These are phyloP conservation scores for Cyclostephanos invisitatus DNA, from an alignment of 108 stramenopile genomes.

Conservation along the genomic window DNA sequence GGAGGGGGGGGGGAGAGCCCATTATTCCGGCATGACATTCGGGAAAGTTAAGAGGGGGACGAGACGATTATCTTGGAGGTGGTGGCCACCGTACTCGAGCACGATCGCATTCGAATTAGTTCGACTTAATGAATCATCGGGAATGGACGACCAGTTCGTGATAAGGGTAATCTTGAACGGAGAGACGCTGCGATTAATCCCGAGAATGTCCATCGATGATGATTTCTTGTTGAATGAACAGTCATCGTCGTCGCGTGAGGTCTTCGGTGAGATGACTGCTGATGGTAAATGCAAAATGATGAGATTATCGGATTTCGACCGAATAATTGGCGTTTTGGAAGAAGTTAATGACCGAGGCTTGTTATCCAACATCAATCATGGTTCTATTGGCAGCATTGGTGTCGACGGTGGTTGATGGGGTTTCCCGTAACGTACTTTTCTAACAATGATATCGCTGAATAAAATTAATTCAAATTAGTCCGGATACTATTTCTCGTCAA, in stretches of 20 bases:
- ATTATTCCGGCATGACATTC: conserved; percentile 13
- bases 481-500: neutral
- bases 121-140: conserved; percentile 8
- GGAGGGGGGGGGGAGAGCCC: conserved; percentile 14
- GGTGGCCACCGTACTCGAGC: conserved; percentile 52
- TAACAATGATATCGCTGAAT: neutral
- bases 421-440: neutral
- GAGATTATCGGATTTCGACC: conserved; percentile 39
- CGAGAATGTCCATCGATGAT: conserved; percentile 29
- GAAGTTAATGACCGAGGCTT: conserved; percentile 14
- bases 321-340: conserved; percentile 40
- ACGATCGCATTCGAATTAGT: conserved; percentile 54
- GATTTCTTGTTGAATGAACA: conserved; percentile 42
- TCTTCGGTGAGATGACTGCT: conserved; percentile 25
- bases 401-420: conserved; percentile 34
- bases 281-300: conserved; percentile 35
- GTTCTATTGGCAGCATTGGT: conserved; percentile 19
- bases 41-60: conserved; percentile 12
- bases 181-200: conserved; percentile 38
- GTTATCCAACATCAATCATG: neutral
- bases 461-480: neutral
- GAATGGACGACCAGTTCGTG: conserved; percentile 25
- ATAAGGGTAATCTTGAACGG: conserved; percentile 55
- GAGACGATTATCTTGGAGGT: conserved; percentile 31
- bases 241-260: conserved; percentile 18